Evolutionary conservation across 352 stramenopile genomes (phyloP), one percentile per base, ranked within the genome.

Genomic region (Blastocystis sp.): DNA sequence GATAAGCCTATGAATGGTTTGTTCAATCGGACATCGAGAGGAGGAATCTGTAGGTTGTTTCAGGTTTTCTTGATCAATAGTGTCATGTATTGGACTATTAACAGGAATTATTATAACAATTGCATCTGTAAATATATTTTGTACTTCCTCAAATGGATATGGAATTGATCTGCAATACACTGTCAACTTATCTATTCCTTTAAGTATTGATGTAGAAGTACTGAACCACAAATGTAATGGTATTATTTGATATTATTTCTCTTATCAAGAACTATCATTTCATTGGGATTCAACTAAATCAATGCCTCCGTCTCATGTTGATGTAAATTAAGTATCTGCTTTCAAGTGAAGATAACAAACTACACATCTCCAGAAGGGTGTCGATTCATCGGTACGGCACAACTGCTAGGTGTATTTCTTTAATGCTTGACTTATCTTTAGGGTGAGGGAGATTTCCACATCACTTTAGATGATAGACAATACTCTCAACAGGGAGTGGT

Each of bases 1-100:
- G 70, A 81, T 81, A 81, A 81, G 27, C 70, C 70, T 19, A 33
- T 81, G 37, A 81, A 62, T 42, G 70, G 70, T 48, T n/a, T 81
- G 15, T 81, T 51, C 42, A 64, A 27, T 59, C 40, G 33, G 22
- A 81, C 70, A 33, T 15, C 44, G 40, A 27, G 7, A 64, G 70
- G 70, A 51, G 70, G 70, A 35, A 62, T 81, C 7, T 33, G 70
- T 81, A 51, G 13, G n/a, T 51, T 60, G 30, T 81, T 81, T 37
- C 27, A 6, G n/a, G 24, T 62, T 27, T 35, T 9, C 15, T 4
- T 81, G 7, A 30, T 56, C 11, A 27, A 35, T 70, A 70, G 60
- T 35, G 24, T 70, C 60, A 7, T 44, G 24, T 37, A 24, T 70
- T 30, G 24, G 60, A 44, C 24, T 70, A n/a, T 35, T 70, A 7